These are phyloP conservation scores for Nemania diffusa DNA, from an alignment of 2,329 filamentous ascomycete species.

Conservation along the genomic window DNA sequence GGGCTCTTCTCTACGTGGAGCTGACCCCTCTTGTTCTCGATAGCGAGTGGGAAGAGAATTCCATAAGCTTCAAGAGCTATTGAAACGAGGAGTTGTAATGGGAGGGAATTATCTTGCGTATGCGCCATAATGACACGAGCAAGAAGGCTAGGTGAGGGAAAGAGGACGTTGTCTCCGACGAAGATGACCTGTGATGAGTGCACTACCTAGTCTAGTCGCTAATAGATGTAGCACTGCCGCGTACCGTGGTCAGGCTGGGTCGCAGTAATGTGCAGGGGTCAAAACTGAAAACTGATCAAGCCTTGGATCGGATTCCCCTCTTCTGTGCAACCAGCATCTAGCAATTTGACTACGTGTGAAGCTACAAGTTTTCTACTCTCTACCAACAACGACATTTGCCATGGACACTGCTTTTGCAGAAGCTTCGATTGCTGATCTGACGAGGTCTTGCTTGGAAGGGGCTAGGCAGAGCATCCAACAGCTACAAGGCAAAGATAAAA, in stretches of 20 bases:
- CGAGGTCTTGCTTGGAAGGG: slow-evolving; percentile 11
- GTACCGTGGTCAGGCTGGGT: neutral
- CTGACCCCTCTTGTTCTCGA: neutral
- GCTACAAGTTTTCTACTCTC: slow-evolving; percentile 1
- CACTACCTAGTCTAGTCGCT: too few relatives aligned
- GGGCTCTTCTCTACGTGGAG: slow-evolving; percentile 4
- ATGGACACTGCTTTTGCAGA: slow-evolving; percentile 5
- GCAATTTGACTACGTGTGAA: neutral
- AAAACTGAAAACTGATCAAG: neutral
- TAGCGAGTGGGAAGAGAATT: slow-evolving; percentile 3
- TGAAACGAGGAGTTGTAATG: slow-evolving; percentile 11
- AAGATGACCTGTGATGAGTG: too few relatives aligned
- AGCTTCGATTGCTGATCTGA: slow-evolving; percentile 12
- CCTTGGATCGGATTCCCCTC: slow-evolving; percentile 11
- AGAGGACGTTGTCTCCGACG: neutral
- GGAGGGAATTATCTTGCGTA: neutral
- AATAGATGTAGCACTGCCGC: slow-evolving; percentile 1
- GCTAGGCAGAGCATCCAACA: slow-evolving; percentile 5
- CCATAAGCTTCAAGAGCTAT: neutral
- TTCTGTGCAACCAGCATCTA: neutral
- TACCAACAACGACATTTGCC: neutral
- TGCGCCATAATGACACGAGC: slow-evolving; percentile 11
- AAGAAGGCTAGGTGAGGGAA: slow-evolving; percentile 1
- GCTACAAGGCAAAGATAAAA: slow-evolving; percentile 16
- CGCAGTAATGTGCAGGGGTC: slow-evolving; percentile 7